These are phyloP conservation scores for Epicoccum sorghinum DNA, from an alignment of 2,329 filamentous ascomycete genomes.

Conservation along the genomic window DNA sequence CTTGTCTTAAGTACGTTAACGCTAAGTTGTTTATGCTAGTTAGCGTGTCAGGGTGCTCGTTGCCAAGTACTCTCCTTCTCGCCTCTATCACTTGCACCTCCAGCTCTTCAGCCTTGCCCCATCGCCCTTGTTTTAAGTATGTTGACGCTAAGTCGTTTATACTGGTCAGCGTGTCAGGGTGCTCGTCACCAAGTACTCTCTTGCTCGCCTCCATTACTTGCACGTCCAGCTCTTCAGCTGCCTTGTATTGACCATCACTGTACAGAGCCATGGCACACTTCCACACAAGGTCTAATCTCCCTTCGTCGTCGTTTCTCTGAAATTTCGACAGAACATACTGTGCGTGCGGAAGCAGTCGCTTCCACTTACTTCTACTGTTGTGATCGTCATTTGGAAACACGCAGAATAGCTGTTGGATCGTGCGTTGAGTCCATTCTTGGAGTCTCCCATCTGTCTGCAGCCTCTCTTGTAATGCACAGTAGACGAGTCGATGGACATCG, in stretches of 20 bases:
- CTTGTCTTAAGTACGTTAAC: too few relatives aligned
- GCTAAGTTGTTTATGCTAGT: too few relatives aligned
- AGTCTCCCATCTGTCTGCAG: constrained; percentile 11
- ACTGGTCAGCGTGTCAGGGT: constrained; percentile 5
- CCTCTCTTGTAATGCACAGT: constrained; percentile 13
- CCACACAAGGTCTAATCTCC: constrained; percentile 9
- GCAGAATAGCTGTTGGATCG: constrained; percentile 13
- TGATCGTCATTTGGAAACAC: constrained; percentile 22
- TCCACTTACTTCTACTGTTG: constrained; percentile 28
- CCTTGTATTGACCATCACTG: constrained; percentile 19
- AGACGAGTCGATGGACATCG: constrained; percentile 23
- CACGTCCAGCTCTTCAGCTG: constrained; percentile 24
- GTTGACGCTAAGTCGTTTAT: not conserved
- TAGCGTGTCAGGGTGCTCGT: too few relatives aligned
- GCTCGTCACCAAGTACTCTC: not conserved
- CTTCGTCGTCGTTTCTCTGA: constrained; percentile 3
- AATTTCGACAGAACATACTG: constrained; percentile 21
- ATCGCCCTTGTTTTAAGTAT: too few relatives aligned
- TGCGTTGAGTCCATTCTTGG: constrained; percentile 12
- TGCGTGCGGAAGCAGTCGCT: constrained; percentile 24
- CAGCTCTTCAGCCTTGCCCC: too few relatives aligned
- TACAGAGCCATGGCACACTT: constrained; percentile 20
- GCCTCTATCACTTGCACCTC: too few relatives aligned
- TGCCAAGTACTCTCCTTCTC: too few relatives aligned
- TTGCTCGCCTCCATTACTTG: not conserved